These are phyloP conservation scores for Cystofilobasidium macerans DNA, from an alignment of 768 basidiomycete genomes.

Conservation along the genomic window DNA sequence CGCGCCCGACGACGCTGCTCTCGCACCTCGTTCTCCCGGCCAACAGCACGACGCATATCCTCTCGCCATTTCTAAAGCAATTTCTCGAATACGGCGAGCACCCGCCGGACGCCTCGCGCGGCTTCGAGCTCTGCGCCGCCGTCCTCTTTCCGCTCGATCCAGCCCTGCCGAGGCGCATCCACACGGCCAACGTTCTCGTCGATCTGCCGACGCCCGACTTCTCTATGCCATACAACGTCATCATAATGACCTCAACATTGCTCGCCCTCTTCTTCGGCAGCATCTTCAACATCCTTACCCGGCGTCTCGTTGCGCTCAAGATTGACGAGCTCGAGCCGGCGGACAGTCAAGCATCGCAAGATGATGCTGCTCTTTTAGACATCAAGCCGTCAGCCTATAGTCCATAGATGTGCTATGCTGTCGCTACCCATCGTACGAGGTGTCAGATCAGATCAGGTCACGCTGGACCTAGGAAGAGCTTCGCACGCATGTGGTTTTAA, in stretches of 20 bases:
- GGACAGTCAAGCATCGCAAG: neutral
- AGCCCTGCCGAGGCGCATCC: conserved; percentile 45
- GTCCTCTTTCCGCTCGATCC: conserved; percentile 41
- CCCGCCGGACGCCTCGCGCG: conserved; percentile 86
- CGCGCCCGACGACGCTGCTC: conserved; percentile 59
- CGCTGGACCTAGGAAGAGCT: no score
- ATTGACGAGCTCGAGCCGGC: neutral
- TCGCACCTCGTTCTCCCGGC: conserved; percentile 60
- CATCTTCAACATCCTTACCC: conserved; percentile 73
- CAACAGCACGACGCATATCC: conserved; percentile 51
- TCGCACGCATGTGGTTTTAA: no score
- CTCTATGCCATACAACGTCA: conserved; percentile 99
- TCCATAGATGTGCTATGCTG: no score
- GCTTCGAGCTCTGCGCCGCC: conserved; percentile 84
- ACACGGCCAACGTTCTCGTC: conserved; percentile 69
- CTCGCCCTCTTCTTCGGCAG: conserved; percentile 84
- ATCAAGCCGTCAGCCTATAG: no score
- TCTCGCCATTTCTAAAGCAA: conserved; percentile 64
- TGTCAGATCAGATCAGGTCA: no score
- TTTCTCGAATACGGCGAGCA: conserved; percentile 92
- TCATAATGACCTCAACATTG: conserved; percentile 80
- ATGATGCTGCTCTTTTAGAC: neutral
- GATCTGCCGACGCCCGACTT: conserved; percentile 98
- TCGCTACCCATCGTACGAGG: no score
- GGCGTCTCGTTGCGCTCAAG: conserved; percentile 52